Evolutionary conservation across 306 rosid genomes (phyloP).

Genomic region (Inga oerstediana): DNA sequence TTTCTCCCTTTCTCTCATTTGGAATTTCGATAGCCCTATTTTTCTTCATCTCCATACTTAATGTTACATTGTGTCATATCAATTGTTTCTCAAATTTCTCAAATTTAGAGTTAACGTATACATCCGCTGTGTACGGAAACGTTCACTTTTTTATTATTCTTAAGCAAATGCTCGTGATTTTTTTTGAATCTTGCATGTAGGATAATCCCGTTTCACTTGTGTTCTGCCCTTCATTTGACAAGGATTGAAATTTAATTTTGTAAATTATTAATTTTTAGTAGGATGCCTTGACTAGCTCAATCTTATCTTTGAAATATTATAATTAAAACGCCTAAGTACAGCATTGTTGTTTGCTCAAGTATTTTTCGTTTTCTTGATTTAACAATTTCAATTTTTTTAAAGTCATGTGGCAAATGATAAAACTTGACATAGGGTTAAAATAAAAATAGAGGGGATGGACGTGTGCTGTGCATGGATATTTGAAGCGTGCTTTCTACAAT

Average conservation of each 20-base stretch:
- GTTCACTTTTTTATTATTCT: not conserved
- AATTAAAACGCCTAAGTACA: not conserved
- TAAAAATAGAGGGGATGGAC: not conserved
- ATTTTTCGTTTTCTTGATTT: no score
- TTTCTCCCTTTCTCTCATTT: conserved; percentile 31
- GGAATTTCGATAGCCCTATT: conserved; percentile 22
- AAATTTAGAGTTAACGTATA: not conserved
- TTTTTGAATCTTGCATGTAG: not conserved
- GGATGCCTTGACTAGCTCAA: not conserved
- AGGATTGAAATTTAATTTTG: not conserved
- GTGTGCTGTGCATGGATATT: not conserved
- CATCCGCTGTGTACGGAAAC: not conserved
- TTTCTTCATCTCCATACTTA: conserved; percentile 46
- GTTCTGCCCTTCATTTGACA: not conserved
- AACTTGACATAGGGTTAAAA: not conserved
- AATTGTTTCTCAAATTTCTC: conserved; percentile 1
- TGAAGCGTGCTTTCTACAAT: not conserved
- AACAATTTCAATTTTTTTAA: no score
- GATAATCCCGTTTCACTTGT: not conserved
- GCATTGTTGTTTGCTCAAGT: not conserved
- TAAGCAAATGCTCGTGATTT: not conserved
- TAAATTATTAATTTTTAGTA: not conserved
- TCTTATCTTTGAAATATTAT: not conserved
- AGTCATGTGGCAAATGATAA: not conserved
- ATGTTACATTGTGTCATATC: not conserved